Base-by-base conservation (phyloP, 768 basidiomycete species). In the Suillus variegatus region DNA sequence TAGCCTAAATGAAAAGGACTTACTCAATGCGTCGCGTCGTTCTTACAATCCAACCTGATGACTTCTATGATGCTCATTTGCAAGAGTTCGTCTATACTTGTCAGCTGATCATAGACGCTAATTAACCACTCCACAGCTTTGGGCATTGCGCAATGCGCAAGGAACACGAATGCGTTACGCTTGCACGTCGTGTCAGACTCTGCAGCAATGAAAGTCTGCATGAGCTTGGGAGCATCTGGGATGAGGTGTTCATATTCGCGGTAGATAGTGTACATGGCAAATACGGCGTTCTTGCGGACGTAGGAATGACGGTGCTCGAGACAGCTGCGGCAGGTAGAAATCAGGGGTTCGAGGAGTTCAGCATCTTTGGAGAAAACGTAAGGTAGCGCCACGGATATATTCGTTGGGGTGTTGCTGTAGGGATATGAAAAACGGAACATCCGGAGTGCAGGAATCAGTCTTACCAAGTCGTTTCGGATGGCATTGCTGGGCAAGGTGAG, bases 61-160 rank as follows among this genome's bases (percentile, higher is more conserved):
- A 98, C 88, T 76, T 99, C 97, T 69, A 99, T 95, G 52, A 97
- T 87, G 68, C 90, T 89, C 89, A 99, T 93, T 82, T 99, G 97
- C 79, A 99, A 82, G 66, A 92, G 82, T 79, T 99, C 96, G 70
- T 99, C 96, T 79, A 97, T 81, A 14, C 83, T 80, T 4, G 88
- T 81, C 64, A 99, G 88, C 58, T 89, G 85, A 72, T 98, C 96
- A 74, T 93, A 92, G 58, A 95, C 87, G 71, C 85, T 87, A 70
- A 93, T 79, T 69, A 98, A 87, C 79, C 95, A 98, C 72, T 97
- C 92, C 66, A 95, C 93, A 1, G 96, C 97, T 72, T 91, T 94
- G 0, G 88, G 85, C 82, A 96, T 94, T 3, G 95, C 88, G 66
- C 89, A 91, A 47, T 22, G 46, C n/a, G 46, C 46, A 6, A 47